Evolutionary conservation across 371 early-diverging fungal genomes (phyloP), one percentile per base, ranked within the genome.

Genomic region (Amoeboaphelidium protococcarum): DNA sequence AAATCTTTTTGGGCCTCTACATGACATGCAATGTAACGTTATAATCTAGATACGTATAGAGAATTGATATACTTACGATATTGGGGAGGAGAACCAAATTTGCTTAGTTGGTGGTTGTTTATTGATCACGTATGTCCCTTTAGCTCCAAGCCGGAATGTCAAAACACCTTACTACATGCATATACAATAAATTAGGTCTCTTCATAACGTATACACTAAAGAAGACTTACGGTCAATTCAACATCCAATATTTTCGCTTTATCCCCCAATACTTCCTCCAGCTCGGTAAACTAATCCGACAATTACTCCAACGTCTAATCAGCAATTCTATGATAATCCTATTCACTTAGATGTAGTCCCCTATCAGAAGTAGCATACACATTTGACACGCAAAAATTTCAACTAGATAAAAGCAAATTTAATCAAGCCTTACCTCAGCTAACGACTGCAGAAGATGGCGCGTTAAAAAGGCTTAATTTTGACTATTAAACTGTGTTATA

Each of bases 61-160:
- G 42, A 16, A 40, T 41, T 25, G 40, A 4, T 22, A 13, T 43
- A 25, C 45, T 47, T 62, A 69, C 72, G 72, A 78, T 25, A 77
- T 54, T 2, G 98, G 98, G 3, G 95, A 94, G 13, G 95, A 94
- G 4, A 88, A 63, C 98, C 98, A 98, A 20, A 98, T 82, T 62
- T 98, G 96, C 57, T 75, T 76, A 67, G 91, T 91, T 1, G 96
- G 86, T 22, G 97, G 95, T 61, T 98, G 98, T 58, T 91, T 95
- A 64, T 95, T 98, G 54, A 98, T 62, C 0, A 98, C 92, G 60
- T 85, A 96, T 0, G 87, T 89, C 21, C 96, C 95, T 41, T 67
- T 56, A n/a, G 48, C 56, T 4, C 88, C 89, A 0, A 91, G 62
- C 19, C 69, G 73, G 23, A 92, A 54, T 0, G 84, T 90, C 68